A percentile compares a stretch with the other conserved stretches of the same genome.
phyloP scores from a whole-genome alignment of 306 rosid species.

The Leucaena leucocephala region DNA sequence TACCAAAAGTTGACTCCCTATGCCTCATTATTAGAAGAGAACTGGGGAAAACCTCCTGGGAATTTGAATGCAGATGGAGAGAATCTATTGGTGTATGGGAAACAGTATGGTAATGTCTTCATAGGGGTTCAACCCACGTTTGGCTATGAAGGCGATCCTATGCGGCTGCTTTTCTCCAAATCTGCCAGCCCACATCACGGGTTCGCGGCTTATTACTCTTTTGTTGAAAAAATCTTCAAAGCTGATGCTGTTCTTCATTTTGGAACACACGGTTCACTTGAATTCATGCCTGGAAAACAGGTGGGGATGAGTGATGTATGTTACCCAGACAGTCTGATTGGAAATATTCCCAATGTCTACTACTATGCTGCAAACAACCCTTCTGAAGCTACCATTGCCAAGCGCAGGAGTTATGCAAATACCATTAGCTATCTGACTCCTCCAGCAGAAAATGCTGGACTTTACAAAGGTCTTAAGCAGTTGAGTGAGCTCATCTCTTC shows the following conservation, averaged over 20 bases:
- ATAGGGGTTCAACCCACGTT: conserved; percentile 98
- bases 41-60: conserved; percentile 99
- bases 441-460: conserved; percentile 99
- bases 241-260: conserved; percentile 98
- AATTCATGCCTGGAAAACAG: conserved; percentile 99
- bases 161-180: conserved; percentile 96
- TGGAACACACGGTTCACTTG: conserved; percentile 97
- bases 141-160: conserved; percentile 98
- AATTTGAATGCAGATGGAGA: conserved; percentile 96
- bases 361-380: conserved; percentile 98
- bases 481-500: conserved; percentile 92
- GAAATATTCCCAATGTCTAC: conserved; percentile 90
- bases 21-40: conserved; percentile 81
- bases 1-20: conserved; percentile 86
- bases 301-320: conserved; percentile 99
- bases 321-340: conserved; percentile 91
- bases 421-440: conserved; percentile 98
- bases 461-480: conserved; percentile 98
- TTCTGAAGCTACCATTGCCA: conserved; percentile 98
- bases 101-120: conserved; percentile 87
- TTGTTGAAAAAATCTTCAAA: conserved; percentile 85
- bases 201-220: conserved; percentile 93
- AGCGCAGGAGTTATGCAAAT: conserved; percentile 95
- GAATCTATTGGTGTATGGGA: conserved; percentile 90
- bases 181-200: conserved; percentile 99